Evolutionary conservation across 2,329 filamentous ascomycete genomes (phyloP).

Genomic region (Neopestalotiopsis sp.): DNA sequence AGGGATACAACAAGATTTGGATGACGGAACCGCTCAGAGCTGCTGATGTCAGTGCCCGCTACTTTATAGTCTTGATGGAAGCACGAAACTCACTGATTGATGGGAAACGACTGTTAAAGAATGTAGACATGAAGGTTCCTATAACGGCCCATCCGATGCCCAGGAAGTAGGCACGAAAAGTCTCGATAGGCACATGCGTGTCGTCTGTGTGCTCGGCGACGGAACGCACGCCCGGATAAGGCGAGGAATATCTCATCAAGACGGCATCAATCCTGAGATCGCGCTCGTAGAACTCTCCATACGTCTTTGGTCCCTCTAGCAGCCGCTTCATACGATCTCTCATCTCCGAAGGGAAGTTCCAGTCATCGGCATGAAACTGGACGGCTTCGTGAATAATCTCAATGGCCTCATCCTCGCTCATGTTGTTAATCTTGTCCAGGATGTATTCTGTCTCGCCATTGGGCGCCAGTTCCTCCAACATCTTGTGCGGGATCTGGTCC

Average conservation of each 20-base stretch:
- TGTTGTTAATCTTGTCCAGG: slow-evolving; percentile 45
- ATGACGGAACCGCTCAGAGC: slow-evolving; percentile 35
- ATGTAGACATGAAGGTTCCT: slow-evolving; percentile 18
- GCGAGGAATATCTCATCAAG: slow-evolving; percentile 13
- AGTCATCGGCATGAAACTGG: slow-evolving; percentile 48
- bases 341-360: slow-evolving; percentile 51
- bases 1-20: slow-evolving; percentile 53
- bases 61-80: background rate
- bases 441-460: slow-evolving; percentile 50
- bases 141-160: slow-evolving; percentile 17
- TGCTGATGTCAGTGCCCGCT: background rate
- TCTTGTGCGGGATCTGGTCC: slow-evolving; percentile 45
- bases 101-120: slow-evolving; percentile 20
- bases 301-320: slow-evolving; percentile 43
- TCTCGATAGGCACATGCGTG: slow-evolving; percentile 10
- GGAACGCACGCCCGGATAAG: slow-evolving; percentile 15
- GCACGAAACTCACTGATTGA: slow-evolving; percentile 10
- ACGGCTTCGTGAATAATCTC: slow-evolving; percentile 44
- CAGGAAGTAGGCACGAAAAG: slow-evolving; percentile 15
- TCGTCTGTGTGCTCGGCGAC: slow-evolving; percentile 14
- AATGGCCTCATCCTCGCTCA: slow-evolving; percentile 48
- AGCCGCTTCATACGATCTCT: slow-evolving; percentile 46
- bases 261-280: slow-evolving; percentile 19
- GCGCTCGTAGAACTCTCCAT: slow-evolving; percentile 46
- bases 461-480: slow-evolving; percentile 46